Evolutionary conservation across 179 eudicot genomes (phyloP).

Genomic region (Spergularia azorica): DNA sequence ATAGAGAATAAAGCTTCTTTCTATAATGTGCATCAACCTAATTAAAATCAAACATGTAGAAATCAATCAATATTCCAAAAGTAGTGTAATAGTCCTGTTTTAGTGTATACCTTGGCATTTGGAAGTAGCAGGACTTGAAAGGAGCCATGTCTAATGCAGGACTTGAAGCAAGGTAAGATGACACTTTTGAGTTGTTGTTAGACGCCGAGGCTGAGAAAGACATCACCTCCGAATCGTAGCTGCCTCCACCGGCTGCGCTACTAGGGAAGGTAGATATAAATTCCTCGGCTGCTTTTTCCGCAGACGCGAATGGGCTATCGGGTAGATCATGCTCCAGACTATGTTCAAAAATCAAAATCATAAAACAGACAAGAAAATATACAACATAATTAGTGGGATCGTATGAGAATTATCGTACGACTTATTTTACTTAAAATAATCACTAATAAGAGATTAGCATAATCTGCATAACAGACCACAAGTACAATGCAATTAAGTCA

Average conservation of each 20-base stretch:
- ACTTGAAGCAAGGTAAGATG: constrained; percentile 41
- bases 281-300: constrained; percentile 50
- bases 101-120: constrained; percentile 70
- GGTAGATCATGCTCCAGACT: constrained; percentile 88
- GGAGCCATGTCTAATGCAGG: constrained; percentile 41
- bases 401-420: constrained; percentile 5
- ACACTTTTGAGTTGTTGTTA: constrained; percentile 43
- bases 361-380: not conserved
- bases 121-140: constrained; percentile 52
- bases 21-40: constrained; percentile 22
- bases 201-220: constrained; percentile 26
- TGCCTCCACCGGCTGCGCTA: constrained; percentile 22
- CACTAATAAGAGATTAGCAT: too few relatives aligned
- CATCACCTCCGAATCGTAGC: constrained; percentile 26
- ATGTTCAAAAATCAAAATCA: constrained; percentile 29
- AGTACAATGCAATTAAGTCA: too few relatives aligned
- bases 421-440: too few relatives aligned
- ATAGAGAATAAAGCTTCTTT: constrained; percentile 32
- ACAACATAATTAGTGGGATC: not conserved
- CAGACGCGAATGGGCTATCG: constrained; percentile 80
- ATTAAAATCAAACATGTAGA: constrained; percentile 11
- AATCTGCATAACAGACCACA: too few relatives aligned
- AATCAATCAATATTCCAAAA: constrained; percentile 17
- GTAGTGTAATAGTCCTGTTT: not conserved
- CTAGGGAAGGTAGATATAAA: constrained; percentile 24